These are phyloP conservation scores for Thyridium curvatum DNA, from an alignment of 2,329 filamentous ascomycete species.

Conservation along the genomic window DNA sequence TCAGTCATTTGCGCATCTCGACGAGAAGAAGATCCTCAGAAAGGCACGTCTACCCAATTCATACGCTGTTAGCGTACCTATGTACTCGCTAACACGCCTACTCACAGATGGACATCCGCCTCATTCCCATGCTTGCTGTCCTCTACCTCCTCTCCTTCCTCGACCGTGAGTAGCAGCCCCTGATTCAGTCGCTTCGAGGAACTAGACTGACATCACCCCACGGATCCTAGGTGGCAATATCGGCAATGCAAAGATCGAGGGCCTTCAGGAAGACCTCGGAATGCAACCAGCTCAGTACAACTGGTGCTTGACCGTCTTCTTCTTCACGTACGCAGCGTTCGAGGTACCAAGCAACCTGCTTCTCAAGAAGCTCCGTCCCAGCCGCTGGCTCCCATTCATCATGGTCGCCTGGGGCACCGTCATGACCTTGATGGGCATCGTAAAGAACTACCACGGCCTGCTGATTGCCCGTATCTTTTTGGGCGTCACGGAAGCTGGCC, in stretches of 20 bases:
- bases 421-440: slow-evolving; percentile 48
- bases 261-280: slow-evolving; percentile 36
- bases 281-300: slow-evolving; percentile 64
- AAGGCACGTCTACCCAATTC: slow-evolving; percentile 30
- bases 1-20: slow-evolving; percentile 29
- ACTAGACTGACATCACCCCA: slow-evolving; percentile 7
- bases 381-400: slow-evolving; percentile 68
- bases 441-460: slow-evolving; percentile 39
- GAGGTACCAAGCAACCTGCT: slow-evolving; percentile 74
- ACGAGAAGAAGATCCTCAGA: slow-evolving; percentile 52
- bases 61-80: neutral
- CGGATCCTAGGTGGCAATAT: slow-evolving; percentile 39
- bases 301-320: slow-evolving; percentile 64
- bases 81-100: slow-evolving; percentile 8
- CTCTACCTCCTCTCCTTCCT: slow-evolving; percentile 53
- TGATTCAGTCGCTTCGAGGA: too few relatives aligned
- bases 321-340: slow-evolving; percentile 71
- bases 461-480: slow-evolving; percentile 49
- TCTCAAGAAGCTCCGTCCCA: slow-evolving; percentile 67
- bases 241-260: slow-evolving; percentile 61
- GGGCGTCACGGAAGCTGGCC: slow-evolving; percentile 60
- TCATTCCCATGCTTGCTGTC: slow-evolving; percentile 46
- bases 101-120: slow-evolving; percentile 37
- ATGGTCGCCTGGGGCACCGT: slow-evolving; percentile 56
- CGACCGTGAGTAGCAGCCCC: slow-evolving; percentile 29